phyloP scores from a whole-genome alignment of 2,329 filamentous ascomycete species.

The Diaporthe citriasiana region DNA sequence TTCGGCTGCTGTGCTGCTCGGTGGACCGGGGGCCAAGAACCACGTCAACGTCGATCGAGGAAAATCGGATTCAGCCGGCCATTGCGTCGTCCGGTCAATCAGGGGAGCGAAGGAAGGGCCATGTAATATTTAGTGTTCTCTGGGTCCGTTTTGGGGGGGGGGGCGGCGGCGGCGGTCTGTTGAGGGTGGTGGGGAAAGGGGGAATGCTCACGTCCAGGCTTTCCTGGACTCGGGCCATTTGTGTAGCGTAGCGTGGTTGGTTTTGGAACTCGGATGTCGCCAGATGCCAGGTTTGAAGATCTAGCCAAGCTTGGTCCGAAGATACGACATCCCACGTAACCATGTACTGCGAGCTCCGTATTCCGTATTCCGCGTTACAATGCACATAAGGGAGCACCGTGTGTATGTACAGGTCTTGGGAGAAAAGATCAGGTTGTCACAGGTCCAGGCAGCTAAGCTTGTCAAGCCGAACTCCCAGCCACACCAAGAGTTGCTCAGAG shows the following conservation, averaged over 20 bases:
- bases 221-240: constrained; percentile 7
- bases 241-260: constrained; percentile 21
- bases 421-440: neutral
- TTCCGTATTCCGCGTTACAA: neutral
- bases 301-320: constrained; percentile 27
- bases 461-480: neutral
- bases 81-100: constrained; percentile 31
- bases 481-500: neutral
- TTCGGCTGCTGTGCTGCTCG: constrained; percentile 1
- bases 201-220: neutral
- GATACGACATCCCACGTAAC: constrained; percentile 14
- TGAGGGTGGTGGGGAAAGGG: neutral
- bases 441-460: neutral
- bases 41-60: neutral
- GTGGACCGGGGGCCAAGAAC: neutral
- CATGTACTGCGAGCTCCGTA: neutral
- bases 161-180: neutral
- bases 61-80: constrained; percentile 10
- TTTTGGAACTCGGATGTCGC: constrained; percentile 34
- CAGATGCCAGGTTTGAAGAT: constrained; percentile 33
- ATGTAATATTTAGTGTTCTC: constrained; percentile 2
- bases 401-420: neutral
- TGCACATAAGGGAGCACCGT: neutral
- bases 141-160: too few relatives aligned
- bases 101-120: constrained; percentile 13